Evolutionary conservation across 768 basidiomycete genomes (phyloP).

Genomic region (Naganishia kalamii): DNA sequence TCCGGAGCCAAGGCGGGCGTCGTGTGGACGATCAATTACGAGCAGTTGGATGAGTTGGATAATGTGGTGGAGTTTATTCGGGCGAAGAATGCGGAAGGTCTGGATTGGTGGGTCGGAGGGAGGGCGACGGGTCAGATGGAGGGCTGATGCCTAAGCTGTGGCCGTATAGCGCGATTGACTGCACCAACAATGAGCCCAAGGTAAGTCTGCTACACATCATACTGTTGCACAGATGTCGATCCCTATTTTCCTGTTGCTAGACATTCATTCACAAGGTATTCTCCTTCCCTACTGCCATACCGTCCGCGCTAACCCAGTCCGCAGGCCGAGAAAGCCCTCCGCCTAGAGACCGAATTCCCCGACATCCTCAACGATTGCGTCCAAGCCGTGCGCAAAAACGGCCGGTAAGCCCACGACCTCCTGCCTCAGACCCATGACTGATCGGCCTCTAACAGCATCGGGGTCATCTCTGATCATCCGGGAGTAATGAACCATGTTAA

Average conservation of each 20-base stretch:
- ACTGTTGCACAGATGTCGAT: neutral
- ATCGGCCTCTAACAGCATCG: constrained; percentile 38
- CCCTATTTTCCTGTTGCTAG: neutral
- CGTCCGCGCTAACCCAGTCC: too few species aligned
- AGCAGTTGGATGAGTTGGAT: constrained; percentile 48
- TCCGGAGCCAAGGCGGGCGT: constrained; percentile 26
- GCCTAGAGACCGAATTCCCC: constrained; percentile 67
- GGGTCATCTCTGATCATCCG: constrained; percentile 63
- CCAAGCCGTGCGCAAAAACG: constrained; percentile 53
- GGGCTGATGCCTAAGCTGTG: neutral
- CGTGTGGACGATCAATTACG: constrained; percentile 57
- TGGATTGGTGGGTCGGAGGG: constrained; percentile 48
- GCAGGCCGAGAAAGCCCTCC: constrained; percentile 56
- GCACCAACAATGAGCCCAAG: constrained; percentile 64
- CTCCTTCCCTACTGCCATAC: too few species aligned
- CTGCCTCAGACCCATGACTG: neutral
- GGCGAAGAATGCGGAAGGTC: constrained; percentile 60
- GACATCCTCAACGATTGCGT: constrained; percentile 59
- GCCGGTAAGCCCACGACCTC: constrained; percentile 45
- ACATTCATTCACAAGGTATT: neutral
- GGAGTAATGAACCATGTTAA: constrained; percentile 58
- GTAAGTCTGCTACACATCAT: constrained; percentile 49
- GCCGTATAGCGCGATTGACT: constrained; percentile 30
- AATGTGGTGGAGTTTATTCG: constrained; percentile 55
- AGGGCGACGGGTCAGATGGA: neutral